Percentiles rank a stretch among this genome's conserved stretches.
phyloP scores from a whole-genome alignment of 169 alveolate genomes.

The Plasmodium knowlesi region DNA sequence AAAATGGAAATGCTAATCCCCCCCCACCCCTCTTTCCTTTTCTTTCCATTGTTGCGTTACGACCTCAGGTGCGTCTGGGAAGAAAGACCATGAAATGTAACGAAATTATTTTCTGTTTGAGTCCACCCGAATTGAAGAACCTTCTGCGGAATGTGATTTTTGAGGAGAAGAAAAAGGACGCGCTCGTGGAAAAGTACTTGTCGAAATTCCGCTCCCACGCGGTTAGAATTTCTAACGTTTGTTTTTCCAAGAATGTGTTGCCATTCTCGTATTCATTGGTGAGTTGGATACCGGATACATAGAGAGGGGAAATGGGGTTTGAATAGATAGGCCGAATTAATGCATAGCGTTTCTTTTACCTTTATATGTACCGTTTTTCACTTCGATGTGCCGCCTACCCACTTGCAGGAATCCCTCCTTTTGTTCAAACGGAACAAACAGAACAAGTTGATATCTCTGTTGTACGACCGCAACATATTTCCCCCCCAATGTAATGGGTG shows the following conservation, averaged over 20 bases:
- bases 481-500: slow-evolving; percentile 13
- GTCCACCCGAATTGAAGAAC: slow-evolving; percentile 23
- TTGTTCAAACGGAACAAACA: slow-evolving; percentile 21
- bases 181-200: slow-evolving; percentile 5
- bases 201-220: slow-evolving; percentile 1
- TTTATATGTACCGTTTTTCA: background rate
- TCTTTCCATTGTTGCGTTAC: background rate
- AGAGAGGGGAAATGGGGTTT: too few relatives aligned
- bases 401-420: slow-evolving; percentile 49
- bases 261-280: slow-evolving; percentile 57
- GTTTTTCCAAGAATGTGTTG: slow-evolving; percentile 38
- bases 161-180: slow-evolving; percentile 7
- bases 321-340: background rate
- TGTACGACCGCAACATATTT: slow-evolving; percentile 53
- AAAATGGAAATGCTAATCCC: background rate
- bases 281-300: background rate
- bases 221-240: slow-evolving; percentile 53
- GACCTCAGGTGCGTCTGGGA: slow-evolving; percentile 25
- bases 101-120: slow-evolving; percentile 28
- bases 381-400: background rate
- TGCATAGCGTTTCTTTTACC: background rate
- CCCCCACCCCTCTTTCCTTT: background rate
- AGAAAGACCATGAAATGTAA: slow-evolving; percentile 14
- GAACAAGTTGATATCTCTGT: slow-evolving; percentile 24
- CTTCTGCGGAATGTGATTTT: slow-evolving; percentile 12